Evolutionary conservation across 164 flowering plant genomes (phyloP).

Genomic region (Platanus orientalis): DNA sequence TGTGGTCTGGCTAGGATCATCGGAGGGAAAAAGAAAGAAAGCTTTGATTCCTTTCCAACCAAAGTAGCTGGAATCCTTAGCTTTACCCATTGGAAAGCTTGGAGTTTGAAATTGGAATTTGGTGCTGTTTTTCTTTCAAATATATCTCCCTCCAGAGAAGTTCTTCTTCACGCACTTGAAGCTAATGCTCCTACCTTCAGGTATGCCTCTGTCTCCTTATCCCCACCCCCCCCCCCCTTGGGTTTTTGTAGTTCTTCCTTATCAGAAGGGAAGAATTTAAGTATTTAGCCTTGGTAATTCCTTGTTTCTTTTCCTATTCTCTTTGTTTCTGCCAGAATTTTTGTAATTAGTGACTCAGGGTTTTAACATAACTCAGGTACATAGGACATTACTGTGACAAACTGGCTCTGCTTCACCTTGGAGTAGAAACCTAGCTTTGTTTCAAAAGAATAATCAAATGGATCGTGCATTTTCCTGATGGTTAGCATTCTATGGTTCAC

Average conservation of each 20-base stretch:
- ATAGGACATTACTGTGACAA: neutral
- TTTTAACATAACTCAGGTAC: neutral
- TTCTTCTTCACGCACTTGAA: slow-evolving; percentile 7
- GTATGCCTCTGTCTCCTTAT: slow-evolving; percentile 11
- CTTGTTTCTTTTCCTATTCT: slow-evolving; percentile 1
- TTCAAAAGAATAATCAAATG: neutral
- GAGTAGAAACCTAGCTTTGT: neutral
- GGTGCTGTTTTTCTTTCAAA: neutral
- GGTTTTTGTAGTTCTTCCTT: neutral
- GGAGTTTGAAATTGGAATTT: slow-evolving; percentile 12
- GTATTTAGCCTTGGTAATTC: too few relatives aligned
- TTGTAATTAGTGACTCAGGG: neutral
- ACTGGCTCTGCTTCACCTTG: neutral
- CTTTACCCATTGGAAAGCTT: slow-evolving; percentile 18
- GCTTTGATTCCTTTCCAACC: slow-evolving; percentile 27
- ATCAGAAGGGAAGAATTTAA: too few relatives aligned
- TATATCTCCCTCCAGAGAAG: neutral
- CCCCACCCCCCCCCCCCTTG: too few relatives aligned
- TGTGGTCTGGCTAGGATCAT: too few relatives aligned
- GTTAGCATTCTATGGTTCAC: neutral
- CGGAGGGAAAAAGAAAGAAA: slow-evolving; percentile 13
- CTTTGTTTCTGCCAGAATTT: neutral
- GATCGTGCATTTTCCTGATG: too few relatives aligned
- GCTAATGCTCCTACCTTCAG: slow-evolving; percentile 12
- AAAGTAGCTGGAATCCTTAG: slow-evolving; percentile 19